Evolutionary conservation across 345 rosid species (phyloP).

Genomic region (Brassica rapa): DNA sequence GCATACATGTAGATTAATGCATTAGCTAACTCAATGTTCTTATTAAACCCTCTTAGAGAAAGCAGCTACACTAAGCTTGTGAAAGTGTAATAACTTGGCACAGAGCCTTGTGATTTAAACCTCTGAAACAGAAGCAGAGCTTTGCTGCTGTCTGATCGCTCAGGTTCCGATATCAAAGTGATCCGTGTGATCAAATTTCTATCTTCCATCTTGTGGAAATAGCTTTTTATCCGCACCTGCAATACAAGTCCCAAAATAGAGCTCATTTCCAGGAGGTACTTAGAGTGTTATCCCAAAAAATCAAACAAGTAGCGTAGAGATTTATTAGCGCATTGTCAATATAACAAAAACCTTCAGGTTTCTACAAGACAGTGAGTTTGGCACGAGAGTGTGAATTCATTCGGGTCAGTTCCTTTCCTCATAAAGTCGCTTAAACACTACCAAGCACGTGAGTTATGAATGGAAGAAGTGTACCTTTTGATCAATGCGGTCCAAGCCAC

Average conservation of each 20-base stretch:
- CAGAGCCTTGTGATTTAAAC: too few species aligned
- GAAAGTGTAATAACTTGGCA: too few species aligned
- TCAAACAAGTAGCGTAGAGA: conserved; percentile 63
- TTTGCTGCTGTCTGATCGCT: too few species aligned
- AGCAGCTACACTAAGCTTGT: too few species aligned
- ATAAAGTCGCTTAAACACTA: conserved; percentile 60
- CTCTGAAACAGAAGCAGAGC: too few species aligned
- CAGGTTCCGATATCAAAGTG: too few species aligned
- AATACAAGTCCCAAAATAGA: conserved; percentile 84
- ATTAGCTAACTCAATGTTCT: too few species aligned
- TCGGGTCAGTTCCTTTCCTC: conserved; percentile 46
- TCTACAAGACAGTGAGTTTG: conserved; percentile 67
- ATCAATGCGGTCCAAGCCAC: conserved; percentile 32
- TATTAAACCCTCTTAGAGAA: too few species aligned
- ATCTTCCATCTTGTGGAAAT: too few species aligned
- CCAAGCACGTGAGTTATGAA: conserved; percentile 52
- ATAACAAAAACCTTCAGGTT: conserved; percentile 51
- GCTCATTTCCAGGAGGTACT: conserved; percentile 70
- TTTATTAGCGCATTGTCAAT: conserved; percentile 55
- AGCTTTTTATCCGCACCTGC: conserved; percentile 51
- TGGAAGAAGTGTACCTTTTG: conserved; percentile 32
- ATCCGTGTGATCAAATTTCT: too few species aligned
- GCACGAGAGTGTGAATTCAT: conserved; percentile 65
- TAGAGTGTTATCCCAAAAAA: conserved; percentile 52
- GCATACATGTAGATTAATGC: too few species aligned